phyloP scores from a whole-genome alignment of 2,329 filamentous ascomycete genomes.

The Xylariaceae sp. region DNA sequence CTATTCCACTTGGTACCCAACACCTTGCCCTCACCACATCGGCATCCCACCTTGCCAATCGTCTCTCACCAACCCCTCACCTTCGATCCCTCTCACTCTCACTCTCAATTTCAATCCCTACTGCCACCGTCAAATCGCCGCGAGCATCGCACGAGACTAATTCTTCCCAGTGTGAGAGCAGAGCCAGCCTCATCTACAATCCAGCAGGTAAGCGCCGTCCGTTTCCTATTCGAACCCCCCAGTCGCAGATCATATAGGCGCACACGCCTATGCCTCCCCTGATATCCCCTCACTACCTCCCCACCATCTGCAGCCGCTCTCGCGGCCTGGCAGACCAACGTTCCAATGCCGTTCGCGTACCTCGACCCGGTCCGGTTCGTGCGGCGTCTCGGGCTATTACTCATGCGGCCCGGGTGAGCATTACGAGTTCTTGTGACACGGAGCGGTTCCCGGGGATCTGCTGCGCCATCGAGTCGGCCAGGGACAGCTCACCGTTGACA shows the following conservation, averaged over 20 bases:
- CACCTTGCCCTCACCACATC: conserved; percentile 3
- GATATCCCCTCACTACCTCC: background rate
- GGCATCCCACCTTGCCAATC: conserved; percentile 7
- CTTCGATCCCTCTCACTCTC: background rate
- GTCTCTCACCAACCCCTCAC: conserved; percentile 10
- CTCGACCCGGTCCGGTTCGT: conserved; percentile 8
- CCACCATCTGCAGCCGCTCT: conserved; percentile 4
- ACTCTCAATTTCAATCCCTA: background rate
- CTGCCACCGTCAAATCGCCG: conserved; percentile 5
- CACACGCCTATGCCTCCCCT: conserved; percentile 9
- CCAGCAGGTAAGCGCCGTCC: conserved; percentile 14
- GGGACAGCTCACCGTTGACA: conserved; percentile 3
- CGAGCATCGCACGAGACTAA: background rate
- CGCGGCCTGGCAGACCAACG: background rate
- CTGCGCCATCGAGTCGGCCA: conserved; percentile 7
- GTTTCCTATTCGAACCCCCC: conserved; percentile 15
- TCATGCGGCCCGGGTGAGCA: conserved; percentile 16
- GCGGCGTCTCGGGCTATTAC: conserved; percentile 7
- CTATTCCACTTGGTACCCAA: conserved; percentile 3
- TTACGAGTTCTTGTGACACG: conserved; percentile 24
- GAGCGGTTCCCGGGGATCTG: conserved; percentile 15
- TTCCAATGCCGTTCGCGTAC: conserved; percentile 2
- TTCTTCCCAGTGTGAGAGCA: background rate
- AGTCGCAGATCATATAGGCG: conserved; percentile 27
- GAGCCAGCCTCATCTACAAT: background rate